These are phyloP conservation scores for Neurospora sp. DNA, from an alignment of 495 filamentous ascomycete species.

Conservation along the genomic window DNA sequence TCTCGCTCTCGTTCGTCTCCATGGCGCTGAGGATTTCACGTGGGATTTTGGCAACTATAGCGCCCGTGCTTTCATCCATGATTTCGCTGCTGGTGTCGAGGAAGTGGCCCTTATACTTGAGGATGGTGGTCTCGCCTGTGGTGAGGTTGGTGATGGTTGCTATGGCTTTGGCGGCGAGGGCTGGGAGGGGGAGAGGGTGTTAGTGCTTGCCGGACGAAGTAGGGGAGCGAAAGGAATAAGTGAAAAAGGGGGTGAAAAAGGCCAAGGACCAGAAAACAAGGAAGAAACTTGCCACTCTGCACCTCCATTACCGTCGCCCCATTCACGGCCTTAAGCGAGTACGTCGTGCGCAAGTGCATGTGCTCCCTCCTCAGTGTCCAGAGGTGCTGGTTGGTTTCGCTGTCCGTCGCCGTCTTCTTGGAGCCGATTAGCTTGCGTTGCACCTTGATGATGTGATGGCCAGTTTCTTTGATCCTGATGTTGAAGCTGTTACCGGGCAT, in stretches of 20 bases:
- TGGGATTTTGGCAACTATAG: conserved; percentile 43
- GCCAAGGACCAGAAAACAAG: neutral
- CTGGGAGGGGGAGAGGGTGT: conserved; percentile 11
- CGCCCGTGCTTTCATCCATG: conserved; percentile 29
- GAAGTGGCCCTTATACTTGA: conserved; percentile 34
- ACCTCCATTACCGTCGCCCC: conserved; percentile 40
- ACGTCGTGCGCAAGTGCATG: conserved; percentile 40
- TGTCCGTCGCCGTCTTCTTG: conserved; percentile 36
- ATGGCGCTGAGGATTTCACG: conserved; percentile 39
- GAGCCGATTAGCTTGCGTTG: conserved; percentile 35
- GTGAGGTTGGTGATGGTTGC: conserved; percentile 36
- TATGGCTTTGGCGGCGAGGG: conserved; percentile 35
- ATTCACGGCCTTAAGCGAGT: conserved; percentile 28
- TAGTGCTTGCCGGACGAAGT: neutral
- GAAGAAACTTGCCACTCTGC: conserved; percentile 34
- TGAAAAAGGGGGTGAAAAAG: neutral
- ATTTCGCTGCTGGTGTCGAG: conserved; percentile 41
- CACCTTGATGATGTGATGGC: conserved; percentile 40
- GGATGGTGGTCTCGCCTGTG: conserved; percentile 23
- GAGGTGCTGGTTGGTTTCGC: conserved; percentile 35
- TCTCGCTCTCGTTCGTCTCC: neutral
- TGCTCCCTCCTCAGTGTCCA: conserved; percentile 45
- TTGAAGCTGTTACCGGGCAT: conserved; percentile 49
- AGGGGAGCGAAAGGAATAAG: too few species aligned
- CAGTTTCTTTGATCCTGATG: conserved; percentile 32